phyloP scores from a whole-genome alignment of 805 yeast genomes.

The Yarrowia porcina region DNA sequence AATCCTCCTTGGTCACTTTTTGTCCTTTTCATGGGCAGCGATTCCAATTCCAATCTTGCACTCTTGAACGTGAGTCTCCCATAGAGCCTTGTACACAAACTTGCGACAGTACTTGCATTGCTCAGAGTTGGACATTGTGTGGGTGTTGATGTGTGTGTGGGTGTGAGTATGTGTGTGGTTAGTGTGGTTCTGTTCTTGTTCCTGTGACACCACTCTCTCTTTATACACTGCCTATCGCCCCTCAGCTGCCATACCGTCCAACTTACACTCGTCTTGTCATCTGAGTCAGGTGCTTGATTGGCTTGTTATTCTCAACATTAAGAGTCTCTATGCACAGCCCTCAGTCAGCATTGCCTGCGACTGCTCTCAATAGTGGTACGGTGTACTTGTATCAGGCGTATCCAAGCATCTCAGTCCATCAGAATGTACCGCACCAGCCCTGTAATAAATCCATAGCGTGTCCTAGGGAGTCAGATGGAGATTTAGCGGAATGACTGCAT shows the following conservation, averaged over 20 bases:
- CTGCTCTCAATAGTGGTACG: too few species aligned
- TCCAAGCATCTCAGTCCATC: too few species aligned
- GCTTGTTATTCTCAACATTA: too few species aligned
- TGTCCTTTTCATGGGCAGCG: neutral
- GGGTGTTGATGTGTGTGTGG: slow-evolving; percentile 38
- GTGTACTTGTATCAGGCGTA: too few species aligned
- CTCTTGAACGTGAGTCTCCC: slow-evolving; percentile 10
- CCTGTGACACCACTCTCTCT: too few species aligned
- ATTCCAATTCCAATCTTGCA: slow-evolving; percentile 11
- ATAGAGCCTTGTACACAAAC: slow-evolving; percentile 1
- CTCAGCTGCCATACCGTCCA: neutral
- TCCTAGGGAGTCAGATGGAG: neutral
- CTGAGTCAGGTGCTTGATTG: neutral
- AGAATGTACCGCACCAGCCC: neutral
- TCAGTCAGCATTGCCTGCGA: too few species aligned
- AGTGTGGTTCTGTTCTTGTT: neutral
- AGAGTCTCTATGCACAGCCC: too few species aligned
- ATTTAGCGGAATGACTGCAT: neutral
- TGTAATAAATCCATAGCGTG: neutral
- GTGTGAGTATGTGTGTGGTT: neutral
- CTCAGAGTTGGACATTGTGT: slow-evolving; percentile 4
- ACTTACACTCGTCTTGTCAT: neutral
- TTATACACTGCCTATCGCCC: neutral
- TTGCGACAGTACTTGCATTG: slow-evolving; percentile 19
- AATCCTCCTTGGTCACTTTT: too few species aligned